Evolutionary conservation across 768 basidiomycete species (phyloP).

Genomic region (Agaricus blazei): DNA sequence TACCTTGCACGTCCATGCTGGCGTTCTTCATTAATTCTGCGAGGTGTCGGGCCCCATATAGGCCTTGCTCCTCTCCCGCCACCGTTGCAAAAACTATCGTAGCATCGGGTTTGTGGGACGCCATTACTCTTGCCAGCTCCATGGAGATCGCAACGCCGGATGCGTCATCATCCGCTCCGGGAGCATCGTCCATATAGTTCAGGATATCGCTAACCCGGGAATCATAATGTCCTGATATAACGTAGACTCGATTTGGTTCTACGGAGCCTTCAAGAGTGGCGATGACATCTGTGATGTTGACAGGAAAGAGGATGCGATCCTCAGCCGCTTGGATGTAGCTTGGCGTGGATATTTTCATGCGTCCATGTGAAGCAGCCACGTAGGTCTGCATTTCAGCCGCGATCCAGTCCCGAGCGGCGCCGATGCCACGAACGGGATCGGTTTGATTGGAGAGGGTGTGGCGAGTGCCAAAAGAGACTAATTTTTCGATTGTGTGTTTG

Average conservation of each 20-base stretch:
- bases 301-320: slow-evolving; percentile 23
- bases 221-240: slow-evolving; percentile 54
- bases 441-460: slow-evolving; percentile 50
- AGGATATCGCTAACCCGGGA: slow-evolving; percentile 34
- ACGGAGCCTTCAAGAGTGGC: slow-evolving; percentile 43
- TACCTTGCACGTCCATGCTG: slow-evolving; percentile 48
- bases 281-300: slow-evolving; percentile 32
- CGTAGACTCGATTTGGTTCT: slow-evolving; percentile 46
- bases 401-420: slow-evolving; percentile 54
- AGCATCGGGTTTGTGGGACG: slow-evolving; percentile 38
- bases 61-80: slow-evolving; percentile 48
- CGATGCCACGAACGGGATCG: slow-evolving; percentile 46
- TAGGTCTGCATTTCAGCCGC: slow-evolving; percentile 37
- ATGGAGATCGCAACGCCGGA: slow-evolving; percentile 52
- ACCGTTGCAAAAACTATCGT: slow-evolving; percentile 51
- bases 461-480: slow-evolving; percentile 52
- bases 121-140: slow-evolving; percentile 48
- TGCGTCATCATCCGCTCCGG: slow-evolving; percentile 51
- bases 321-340: slow-evolving; percentile 38
- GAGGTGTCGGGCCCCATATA: slow-evolving; percentile 44
- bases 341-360: slow-evolving; percentile 39
- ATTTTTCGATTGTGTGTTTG: slow-evolving; percentile 42
- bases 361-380: slow-evolving; percentile 32
- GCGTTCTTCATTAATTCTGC: slow-evolving; percentile 36
- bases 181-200: slow-evolving; percentile 40